phyloP scores from a whole-genome alignment of 2,329 filamentous ascomycete species.

The Fusarium luffae region DNA sequence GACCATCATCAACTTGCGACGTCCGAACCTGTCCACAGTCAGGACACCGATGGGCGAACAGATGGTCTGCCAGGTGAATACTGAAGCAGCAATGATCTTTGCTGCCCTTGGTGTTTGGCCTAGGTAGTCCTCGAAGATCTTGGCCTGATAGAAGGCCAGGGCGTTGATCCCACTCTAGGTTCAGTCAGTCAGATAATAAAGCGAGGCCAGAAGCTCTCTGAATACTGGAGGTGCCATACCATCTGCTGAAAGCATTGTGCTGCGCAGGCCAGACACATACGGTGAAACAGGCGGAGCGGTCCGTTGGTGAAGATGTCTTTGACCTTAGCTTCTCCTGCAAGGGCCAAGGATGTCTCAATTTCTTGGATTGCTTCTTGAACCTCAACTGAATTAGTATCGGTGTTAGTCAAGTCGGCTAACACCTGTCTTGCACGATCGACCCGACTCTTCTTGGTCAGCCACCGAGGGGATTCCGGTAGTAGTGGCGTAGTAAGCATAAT shows the following conservation, averaged over 20 bases:
- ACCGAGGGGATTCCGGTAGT: not conserved
- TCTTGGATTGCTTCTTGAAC: not conserved
- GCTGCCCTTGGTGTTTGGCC: not conserved
- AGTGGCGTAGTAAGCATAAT: constrained; percentile 12
- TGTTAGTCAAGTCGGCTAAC: not conserved
- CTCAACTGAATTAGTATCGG: not conserved
- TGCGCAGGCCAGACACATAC: constrained; percentile 3
- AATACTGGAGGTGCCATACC: not conserved
- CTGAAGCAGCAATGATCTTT: constrained; percentile 9
- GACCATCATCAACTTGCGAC: constrained; percentile 7
- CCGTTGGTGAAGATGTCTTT: constrained; percentile 4
- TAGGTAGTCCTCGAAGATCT: constrained; percentile 8
- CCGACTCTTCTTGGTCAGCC: not conserved
- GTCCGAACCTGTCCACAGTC: not conserved
- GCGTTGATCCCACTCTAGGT: constrained; percentile 1
- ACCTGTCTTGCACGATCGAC: not conserved
- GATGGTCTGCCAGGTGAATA: constrained; percentile 2
- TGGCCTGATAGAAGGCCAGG: constrained; percentile 5
- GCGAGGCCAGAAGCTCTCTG: no score
- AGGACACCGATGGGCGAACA: not conserved
- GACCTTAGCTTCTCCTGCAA: constrained; percentile 3
- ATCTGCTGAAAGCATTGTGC: constrained; percentile 12
- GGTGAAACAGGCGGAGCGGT: not conserved
- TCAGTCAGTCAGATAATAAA: no score
- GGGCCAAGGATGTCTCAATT: not conserved